phyloP scores from a whole-genome alignment of 1,284 basidiomycete genomes.

The Stereum hirsutum region DNA sequence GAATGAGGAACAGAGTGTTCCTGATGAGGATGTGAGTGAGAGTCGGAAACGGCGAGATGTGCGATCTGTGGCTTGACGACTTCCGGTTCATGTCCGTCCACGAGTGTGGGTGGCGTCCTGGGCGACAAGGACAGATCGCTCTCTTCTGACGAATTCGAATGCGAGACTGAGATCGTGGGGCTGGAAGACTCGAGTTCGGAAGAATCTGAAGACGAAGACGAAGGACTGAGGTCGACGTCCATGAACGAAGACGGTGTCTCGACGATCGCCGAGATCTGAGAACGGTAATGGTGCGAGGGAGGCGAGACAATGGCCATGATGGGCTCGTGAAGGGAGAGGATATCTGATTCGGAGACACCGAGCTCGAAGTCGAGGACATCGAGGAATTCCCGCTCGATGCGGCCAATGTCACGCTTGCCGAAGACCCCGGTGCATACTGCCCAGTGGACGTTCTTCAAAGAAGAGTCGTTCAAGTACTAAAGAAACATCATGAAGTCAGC shows the following conservation, averaged over 20 bases:
- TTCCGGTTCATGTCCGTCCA: conserved; percentile 1
- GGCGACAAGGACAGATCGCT: conserved; percentile 11
- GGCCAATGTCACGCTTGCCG: conserved; percentile 66
- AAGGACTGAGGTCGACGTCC: too few relatives aligned
- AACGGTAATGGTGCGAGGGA: conserved; percentile 8
- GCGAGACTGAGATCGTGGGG: conserved; percentile 5
- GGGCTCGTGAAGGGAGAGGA: conserved; percentile 50
- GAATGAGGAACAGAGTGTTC: conserved; percentile 1
- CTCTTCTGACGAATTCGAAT: too few relatives aligned
- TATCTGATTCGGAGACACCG: conserved; percentile 48
- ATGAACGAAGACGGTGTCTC: conserved; percentile 13
- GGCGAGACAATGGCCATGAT: conserved; percentile 31
- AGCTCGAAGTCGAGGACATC: conserved; percentile 69
- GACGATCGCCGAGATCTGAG: conserved; percentile 14
- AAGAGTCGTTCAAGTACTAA: conserved; percentile 67
- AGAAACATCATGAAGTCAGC: conserved; percentile 12
- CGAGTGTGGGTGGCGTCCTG: conserved; percentile 6
- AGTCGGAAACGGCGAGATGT: not conserved
- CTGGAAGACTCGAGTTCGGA: conserved; percentile 13
- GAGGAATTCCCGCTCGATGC: conserved; percentile 71
- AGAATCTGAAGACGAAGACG: too few relatives aligned
- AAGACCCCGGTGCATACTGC: conserved; percentile 71
- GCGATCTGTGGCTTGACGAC: conserved; percentile 1
- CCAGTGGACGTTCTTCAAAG: conserved; percentile 72
- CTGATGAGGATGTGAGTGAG: conserved; percentile 1